These are phyloP conservation scores for Dendrocalamus sinicus DNA, from an alignment of 176 grass and related monocot species.

Conservation along the genomic window DNA sequence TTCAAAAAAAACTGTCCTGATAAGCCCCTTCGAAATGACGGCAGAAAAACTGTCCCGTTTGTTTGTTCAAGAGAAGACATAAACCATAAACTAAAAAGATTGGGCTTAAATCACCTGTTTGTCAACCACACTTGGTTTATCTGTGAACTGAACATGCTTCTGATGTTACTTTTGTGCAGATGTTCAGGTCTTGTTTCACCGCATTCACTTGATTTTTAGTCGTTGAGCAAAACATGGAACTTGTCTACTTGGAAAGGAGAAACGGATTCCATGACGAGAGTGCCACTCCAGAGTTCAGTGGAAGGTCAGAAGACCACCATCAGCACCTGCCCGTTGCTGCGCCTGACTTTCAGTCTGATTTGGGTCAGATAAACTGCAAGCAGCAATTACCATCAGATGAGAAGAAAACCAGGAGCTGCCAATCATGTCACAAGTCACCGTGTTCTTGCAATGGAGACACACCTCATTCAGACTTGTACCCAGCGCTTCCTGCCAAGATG, in stretches of 20 bases:
- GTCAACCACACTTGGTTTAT: not conserved
- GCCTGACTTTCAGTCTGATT: constrained; percentile 38
- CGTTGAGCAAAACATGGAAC: constrained; percentile 32
- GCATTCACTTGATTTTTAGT: not conserved
- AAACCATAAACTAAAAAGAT: too few relatives aligned
- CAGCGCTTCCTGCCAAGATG: constrained; percentile 51
- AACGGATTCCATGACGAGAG: constrained; percentile 28
- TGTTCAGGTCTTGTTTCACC: constrained; percentile 22
- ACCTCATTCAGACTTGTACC: constrained; percentile 27
- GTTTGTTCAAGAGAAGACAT: too few relatives aligned
- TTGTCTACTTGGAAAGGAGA: constrained; percentile 49
- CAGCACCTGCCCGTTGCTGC: not conserved
- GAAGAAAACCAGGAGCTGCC: constrained; percentile 45
- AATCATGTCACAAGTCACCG: constrained; percentile 27
- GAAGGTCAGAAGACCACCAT: constrained; percentile 30
- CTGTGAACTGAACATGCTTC: constrained; percentile 22
- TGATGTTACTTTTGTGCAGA: constrained; percentile 33
- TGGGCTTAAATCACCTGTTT: not conserved
- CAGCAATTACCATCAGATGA: constrained; percentile 44
- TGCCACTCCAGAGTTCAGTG: constrained; percentile 51
- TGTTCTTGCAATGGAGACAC: constrained; percentile 42
- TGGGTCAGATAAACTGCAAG: constrained; percentile 37
- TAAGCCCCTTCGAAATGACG: too few relatives aligned
- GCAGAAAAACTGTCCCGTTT: too few relatives aligned
- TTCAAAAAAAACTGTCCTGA: too few relatives aligned